These are phyloP conservation scores for Talaromyces funiculosus DNA, from an alignment of 2,329 filamentous ascomycete genomes.

Conservation along the genomic window DNA sequence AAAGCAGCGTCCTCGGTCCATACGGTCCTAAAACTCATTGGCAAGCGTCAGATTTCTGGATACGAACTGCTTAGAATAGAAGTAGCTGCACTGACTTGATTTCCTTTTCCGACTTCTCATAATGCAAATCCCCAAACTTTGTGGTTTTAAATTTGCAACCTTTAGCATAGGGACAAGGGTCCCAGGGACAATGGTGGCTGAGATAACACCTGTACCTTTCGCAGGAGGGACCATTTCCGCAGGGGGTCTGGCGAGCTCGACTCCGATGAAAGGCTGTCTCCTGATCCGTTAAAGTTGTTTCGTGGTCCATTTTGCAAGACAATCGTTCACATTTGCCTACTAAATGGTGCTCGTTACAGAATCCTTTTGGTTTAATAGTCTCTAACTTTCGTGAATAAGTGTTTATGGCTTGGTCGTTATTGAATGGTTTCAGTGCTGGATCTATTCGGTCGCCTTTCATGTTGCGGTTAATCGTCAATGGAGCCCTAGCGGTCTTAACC, in stretches of 20 bases:
- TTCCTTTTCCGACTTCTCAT: background rate
- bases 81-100: background rate
- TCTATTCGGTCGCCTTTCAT: background rate
- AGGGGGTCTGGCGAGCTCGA: background rate
- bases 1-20: background rate
- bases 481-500: background rate
- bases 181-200: background rate
- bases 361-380: background rate
- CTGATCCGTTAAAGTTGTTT: background rate
- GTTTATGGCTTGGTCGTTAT: background rate
- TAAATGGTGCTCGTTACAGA: background rate
- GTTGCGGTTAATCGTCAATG: background rate
- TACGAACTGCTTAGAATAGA: background rate
- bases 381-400: background rate
- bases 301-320: background rate
- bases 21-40: background rate
- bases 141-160: background rate
- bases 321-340: background rate
- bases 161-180: background rate
- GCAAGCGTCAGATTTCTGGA: background rate
- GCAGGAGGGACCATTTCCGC: background rate
- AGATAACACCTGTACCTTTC: background rate
- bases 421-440: background rate
- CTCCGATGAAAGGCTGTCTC: background rate
- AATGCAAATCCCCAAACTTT: background rate